Evolutionary conservation across 768 basidiomycete genomes (phyloP), one percentile per base, ranked within the genome.

Genomic region (Gloeopeniophorella convolvens): DNA sequence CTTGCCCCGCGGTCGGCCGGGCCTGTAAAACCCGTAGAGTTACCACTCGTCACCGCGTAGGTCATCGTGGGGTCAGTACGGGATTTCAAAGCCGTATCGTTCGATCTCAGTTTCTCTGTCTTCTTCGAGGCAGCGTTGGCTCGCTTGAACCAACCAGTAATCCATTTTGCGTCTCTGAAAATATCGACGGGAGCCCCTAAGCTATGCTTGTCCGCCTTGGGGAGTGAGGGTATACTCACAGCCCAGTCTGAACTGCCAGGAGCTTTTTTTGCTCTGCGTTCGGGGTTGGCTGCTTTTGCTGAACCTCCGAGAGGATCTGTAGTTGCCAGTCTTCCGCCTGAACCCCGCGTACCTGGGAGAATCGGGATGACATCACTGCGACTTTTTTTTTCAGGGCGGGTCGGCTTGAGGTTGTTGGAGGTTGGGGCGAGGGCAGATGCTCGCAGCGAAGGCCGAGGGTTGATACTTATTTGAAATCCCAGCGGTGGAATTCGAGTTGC

Each of bases 71-170:
- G 11, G 10, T 24, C 27, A 33, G 23, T 21, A 13, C 13, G 41
- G 15, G 46, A 5, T 9, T 21, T 15, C 5, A 40, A 52, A 28
- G 12, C n/a, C n/a, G 34, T 16, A 31, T 11, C 5, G 10, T 34
- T 42, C 9, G 24, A 15, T 18, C 24, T 21, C 34, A 9, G 0
- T 13, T n/a, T 37, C n/a, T n/a, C n/a, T n/a, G n/a, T 53, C 30
- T 18, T 48, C 42, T 48, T 54, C 5, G 52, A 21, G 5, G 33
- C 12, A 9, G 24, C 18, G 36, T 54, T 48, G 9, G 12, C 35
- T 36, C 26, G 42, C 52, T 48, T 54, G 47, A 54, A 54, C 52
- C 52, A 54, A 20, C 31, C 34, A 36, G 46, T n/a, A 32, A 56
- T 53, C 55, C 55, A 56, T 35, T 56, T 56, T 24, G 15, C n/a